Conservation (phyloP, 1,139 yeast species). For the Meyerozyma elateridarum region DNA sequence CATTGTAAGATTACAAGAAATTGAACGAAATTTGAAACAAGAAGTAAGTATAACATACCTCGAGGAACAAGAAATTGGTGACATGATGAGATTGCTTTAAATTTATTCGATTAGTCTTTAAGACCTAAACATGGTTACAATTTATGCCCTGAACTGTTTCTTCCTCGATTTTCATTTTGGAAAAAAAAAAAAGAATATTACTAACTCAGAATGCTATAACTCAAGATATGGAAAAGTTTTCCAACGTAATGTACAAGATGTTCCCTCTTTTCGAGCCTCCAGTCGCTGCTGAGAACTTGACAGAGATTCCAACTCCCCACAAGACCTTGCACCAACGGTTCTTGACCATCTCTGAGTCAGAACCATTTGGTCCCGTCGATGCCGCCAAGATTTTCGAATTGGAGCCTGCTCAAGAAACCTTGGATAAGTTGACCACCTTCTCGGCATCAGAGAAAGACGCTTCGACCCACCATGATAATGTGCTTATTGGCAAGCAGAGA, state of each 20-base stretch:
- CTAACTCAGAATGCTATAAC: conserved; percentile 44
- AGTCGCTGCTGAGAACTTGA: conserved; percentile 58
- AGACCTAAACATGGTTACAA: conserved; percentile 64
- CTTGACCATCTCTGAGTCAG: conserved; percentile 86
- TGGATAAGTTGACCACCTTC: conserved; percentile 59
- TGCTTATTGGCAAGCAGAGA: conserved; percentile 46
- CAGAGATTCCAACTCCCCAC: conserved; percentile 92
- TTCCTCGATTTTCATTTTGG: too few species aligned
- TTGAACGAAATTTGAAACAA: conserved; percentile 59
- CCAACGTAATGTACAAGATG: conserved; percentile 66
- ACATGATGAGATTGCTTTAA: conserved; percentile 44
- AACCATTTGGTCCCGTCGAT: conserved; percentile 95
- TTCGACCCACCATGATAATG: conserved; percentile 22
- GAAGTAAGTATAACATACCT: conserved; percentile 46
- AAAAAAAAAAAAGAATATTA: conserved; percentile 12
- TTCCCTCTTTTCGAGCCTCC: conserved; percentile 65
- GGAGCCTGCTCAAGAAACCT: conserved; percentile 79
- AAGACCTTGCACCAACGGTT: conserved; percentile 81
- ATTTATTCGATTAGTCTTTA: conserved; percentile 72
- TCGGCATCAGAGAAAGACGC: conserved; percentile 35
- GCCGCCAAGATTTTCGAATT: conserved; percentile 84
- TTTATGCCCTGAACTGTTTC: conserved; percentile 21
- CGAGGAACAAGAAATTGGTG: neutral
- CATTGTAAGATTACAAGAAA: conserved; percentile 56
- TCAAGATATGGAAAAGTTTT: conserved; percentile 51